A percentile compares a stretch with the other conserved stretches of the same genome.
Evolutionary conservation across 2,329 filamentous ascomycete genomes (phyloP).

Genomic region (Westerdykella sp.): DNA sequence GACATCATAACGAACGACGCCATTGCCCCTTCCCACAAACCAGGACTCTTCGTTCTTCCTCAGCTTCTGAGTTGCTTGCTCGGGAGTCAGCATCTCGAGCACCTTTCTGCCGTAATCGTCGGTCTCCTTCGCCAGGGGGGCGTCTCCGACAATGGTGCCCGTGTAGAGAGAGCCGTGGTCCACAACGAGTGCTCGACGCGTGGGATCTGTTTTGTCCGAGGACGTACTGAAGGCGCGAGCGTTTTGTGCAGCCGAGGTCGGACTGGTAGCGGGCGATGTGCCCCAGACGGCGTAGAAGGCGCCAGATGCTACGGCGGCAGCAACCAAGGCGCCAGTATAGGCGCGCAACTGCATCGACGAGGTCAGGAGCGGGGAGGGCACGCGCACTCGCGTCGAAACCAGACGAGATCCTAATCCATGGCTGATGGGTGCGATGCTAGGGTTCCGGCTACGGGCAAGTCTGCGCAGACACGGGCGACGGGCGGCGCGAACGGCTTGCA

Average conservation of each 20-base stretch:
- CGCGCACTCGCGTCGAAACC: conserved; percentile 37
- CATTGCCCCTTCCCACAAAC: conserved; percentile 78
- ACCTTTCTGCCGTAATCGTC: conserved; percentile 79
- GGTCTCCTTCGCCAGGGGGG: conserved; percentile 79
- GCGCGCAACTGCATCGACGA: conserved; percentile 72
- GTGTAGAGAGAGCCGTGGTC: conserved; percentile 88
- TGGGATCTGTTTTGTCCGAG: conserved; percentile 47
- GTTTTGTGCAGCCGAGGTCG: conserved; percentile 21
- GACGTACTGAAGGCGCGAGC: conserved; percentile 29
- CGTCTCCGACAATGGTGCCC: conserved; percentile 75
- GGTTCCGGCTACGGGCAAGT: conserved; percentile 47
- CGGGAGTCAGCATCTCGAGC: conserved; percentile 91
- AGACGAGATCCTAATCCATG: conserved; percentile 46
- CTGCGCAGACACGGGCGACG: conserved; percentile 59
- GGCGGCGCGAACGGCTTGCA: conserved; percentile 62
- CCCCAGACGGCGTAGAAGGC: conserved; percentile 68
- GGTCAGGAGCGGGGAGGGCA: conserved; percentile 46
- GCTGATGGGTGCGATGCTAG: conserved; percentile 30
- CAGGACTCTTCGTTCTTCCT: conserved; percentile 88
- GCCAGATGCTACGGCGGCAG: conserved; percentile 64
- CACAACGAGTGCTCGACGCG: conserved; percentile 68
- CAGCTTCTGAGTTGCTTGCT: conserved; percentile 86
- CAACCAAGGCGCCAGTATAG: conserved; percentile 60
- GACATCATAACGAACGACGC: conserved; percentile 89
- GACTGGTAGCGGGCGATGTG: conserved; percentile 11